Evolutionary conservation across 371 early-diverging fungal species (phyloP).

Genomic region (Catenaria anguillulae): DNA sequence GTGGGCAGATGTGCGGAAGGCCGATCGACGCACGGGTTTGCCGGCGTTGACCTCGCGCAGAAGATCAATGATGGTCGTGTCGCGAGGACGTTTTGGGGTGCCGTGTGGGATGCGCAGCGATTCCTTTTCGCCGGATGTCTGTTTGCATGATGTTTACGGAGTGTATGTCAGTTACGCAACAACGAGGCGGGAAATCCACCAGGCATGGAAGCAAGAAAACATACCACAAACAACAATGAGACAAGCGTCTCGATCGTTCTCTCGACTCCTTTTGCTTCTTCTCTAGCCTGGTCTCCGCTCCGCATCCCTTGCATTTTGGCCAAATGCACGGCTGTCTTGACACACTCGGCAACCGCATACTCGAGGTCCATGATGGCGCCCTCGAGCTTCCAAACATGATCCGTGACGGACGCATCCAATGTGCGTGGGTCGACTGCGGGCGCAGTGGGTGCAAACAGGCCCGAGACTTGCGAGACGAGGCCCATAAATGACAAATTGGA

Average conservation of each 20-base stretch:
- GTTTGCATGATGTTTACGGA: no score
- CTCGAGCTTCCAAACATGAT: slow-evolving; percentile 5
- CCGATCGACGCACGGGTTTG: background rate
- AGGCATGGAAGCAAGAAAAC: background rate
- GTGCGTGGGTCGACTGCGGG: background rate
- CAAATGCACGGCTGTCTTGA: background rate
- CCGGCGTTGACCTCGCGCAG: background rate
- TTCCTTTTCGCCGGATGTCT: background rate
- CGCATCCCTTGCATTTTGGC: background rate
- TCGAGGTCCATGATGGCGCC: background rate
- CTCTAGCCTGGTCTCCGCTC: background rate
- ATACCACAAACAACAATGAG: background rate
- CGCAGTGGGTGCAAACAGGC: background rate
- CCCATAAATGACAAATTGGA: background rate
- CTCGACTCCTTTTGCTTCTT: background rate
- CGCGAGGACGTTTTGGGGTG: background rate
- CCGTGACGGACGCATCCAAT: background rate
- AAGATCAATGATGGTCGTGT: background rate
- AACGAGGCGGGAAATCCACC: no score
- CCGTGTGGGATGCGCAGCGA: background rate
- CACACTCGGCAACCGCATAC: background rate
- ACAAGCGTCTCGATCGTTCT: background rate
- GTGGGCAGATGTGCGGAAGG: background rate
- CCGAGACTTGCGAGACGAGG: background rate
- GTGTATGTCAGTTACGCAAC: no score